Evolutionary conservation across 371 early-diverging fungal species (phyloP), one percentile per base, ranked within the genome.

Genomic region (Zopfochytrium polystomum): DNA sequence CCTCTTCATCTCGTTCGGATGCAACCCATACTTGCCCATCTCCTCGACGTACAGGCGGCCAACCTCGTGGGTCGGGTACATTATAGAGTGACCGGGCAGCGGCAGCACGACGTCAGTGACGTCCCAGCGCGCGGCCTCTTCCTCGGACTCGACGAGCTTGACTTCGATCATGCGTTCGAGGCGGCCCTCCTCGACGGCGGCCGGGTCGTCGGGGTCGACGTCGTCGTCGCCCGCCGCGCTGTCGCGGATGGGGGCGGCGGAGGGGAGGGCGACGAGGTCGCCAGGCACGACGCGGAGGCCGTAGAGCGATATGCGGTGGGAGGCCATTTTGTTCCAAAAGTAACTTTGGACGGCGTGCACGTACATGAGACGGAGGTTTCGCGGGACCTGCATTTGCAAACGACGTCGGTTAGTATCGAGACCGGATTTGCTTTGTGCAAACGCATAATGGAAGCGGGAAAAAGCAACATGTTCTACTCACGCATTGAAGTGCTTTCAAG

Each of bases 341-440:
- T 80, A 90, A 34, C 95, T 93, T 77, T 99, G 99, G 66, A 95
- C 97, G 3, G 97, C 91, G 76, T 99, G 99, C 27, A 92, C 77
- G 74, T 99, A 99, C 85, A 99, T 88, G 60, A 87, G 73, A 23
- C 89, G 68, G 72, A 95, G 79, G 68, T 90, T 89, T 57, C 92
- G 82, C 26, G 96, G 94, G 30, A 96, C 81, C 78, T 85, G 72
- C 18, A 11, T 20, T 44, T 6, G n/a, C 22, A 60, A 44, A 48
- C 44, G 23, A 3, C 22, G 6, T 4, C 33, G 30, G 11, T 52
- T n/a, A 52, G 38, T 38, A 6, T 3, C 48, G 23, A 25, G 23
- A 20, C 22, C n/a, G n/a, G n/a, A n/a, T n/a, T n/a, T n/a, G n/a
- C n/a, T n/a, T n/a, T n/a, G n/a, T n/a, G n/a, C 9, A 11, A 9